Evolutionary conservation across 2,329 filamentous ascomycete genomes (phyloP), one percentile per base, ranked within the genome.

Genomic region (Rasamsonia emersonii): DNA sequence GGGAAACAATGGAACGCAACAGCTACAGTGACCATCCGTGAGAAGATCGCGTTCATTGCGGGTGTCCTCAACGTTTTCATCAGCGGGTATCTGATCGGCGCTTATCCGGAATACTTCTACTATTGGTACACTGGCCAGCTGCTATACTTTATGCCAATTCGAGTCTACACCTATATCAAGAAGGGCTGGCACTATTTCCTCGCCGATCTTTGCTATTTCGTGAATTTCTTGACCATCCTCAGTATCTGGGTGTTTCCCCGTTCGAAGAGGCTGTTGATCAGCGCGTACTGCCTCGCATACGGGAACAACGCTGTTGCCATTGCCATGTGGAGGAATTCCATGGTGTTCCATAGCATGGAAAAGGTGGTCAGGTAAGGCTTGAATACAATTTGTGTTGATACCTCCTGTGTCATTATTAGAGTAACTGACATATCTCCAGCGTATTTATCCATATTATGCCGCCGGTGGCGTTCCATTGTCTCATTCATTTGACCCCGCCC

Each of bases 381-480:
- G 15, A 14, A 18, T n/a, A 18, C 4, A 18, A 17, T 17, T 17
- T 17, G 3, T 11, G 19, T 11, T 20, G 10, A 16, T 9, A 24
- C 15, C 6, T 21, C 30, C 13, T 9, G 21, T 26, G 14, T 31
- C 18, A 26, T 9, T 14, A 32, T 28, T 11, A 24, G 9, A 28
- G 31, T 37, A 23, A 40, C 34, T 30, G 28, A 32, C 14, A 14
- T 18, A 24, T 6, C 5, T 24, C 6, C 39, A 81, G 77, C 56
- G 71, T 98, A n/a, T 98, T 98, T 64, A 95, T 98, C 46, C 91
- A 98, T 59, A 93, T 98, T 50, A 98, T 98, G 89, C 91, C 91
- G 1, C 94, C 88, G 44, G 89, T 83, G 4, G 85, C 88, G 1
- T 72, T 98, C 9, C 91, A 98, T 59, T 93, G 86, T 53, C 71